These are phyloP conservation scores for Aspergillus nidulans DNA, from an alignment of 495 filamentous ascomycete genomes.

Conservation along the genomic window DNA sequence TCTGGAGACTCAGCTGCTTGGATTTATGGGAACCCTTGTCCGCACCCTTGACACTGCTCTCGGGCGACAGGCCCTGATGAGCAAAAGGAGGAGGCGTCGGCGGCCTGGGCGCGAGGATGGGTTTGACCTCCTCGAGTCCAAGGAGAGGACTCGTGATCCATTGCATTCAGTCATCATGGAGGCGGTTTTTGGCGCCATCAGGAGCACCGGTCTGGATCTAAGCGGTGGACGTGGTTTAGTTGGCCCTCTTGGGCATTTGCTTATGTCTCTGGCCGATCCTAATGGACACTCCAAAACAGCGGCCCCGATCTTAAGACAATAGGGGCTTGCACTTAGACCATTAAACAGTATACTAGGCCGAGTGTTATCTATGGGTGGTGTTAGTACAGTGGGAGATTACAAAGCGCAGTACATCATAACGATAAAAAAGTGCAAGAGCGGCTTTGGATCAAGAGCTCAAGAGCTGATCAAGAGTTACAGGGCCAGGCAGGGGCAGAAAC, in stretches of 20 bases:
- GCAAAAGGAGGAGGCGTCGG: constrained; percentile 28
- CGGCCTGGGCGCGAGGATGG: constrained; percentile 23
- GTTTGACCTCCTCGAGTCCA: constrained; percentile 17
- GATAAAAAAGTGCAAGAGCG: neutral
- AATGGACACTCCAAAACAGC: constrained; percentile 6
- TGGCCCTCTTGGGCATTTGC: constrained; percentile 1
- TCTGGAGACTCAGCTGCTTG: constrained; percentile 15
- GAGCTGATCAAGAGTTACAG: neutral
- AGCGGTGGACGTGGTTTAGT: neutral
- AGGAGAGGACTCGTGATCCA: constrained; percentile 41
- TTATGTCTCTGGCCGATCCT: neutral
- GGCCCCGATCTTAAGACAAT: neutral
- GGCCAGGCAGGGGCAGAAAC: neutral
- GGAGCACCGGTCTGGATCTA: constrained; percentile 21
- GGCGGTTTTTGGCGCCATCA: constrained; percentile 32
- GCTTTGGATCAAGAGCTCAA: too few relatives aligned
- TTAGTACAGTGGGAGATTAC: neutral
- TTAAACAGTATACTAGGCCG: neutral
- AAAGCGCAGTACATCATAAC: neutral
- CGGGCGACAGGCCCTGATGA: constrained; percentile 1
- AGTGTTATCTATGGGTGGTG: neutral
- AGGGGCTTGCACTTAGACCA: constrained; percentile 3
- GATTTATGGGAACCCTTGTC: constrained; percentile 14
- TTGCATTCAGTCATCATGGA: constrained; percentile 41
- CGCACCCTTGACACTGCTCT: neutral